Evolutionary conservation across 371 early-diverging fungal species (phyloP).

Genomic region (Apophysomyces ossiformis): DNA sequence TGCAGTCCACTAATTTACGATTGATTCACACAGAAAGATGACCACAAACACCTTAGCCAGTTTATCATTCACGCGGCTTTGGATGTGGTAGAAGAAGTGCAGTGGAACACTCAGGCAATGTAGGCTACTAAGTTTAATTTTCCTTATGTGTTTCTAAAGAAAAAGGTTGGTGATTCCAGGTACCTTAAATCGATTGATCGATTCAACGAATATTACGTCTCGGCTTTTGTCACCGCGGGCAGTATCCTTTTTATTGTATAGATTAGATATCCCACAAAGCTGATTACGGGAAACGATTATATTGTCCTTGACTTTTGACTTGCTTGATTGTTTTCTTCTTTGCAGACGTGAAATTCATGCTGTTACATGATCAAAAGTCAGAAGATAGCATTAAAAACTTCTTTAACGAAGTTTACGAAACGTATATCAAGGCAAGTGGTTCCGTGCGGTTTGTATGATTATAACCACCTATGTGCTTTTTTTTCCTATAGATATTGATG

Average conservation of each 20-base stretch:
- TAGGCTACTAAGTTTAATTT: slow-evolving; percentile 32
- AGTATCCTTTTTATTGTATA: slow-evolving; percentile 52
- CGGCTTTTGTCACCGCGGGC: slow-evolving; percentile 91
- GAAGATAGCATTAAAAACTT: slow-evolving; percentile 90
- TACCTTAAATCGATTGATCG: slow-evolving; percentile 93
- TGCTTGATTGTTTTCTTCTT: neutral
- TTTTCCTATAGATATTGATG: slow-evolving; percentile 64
- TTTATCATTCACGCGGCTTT: slow-evolving; percentile 95
- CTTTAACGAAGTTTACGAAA: slow-evolving; percentile 90
- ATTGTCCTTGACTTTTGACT: neutral
- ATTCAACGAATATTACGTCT: slow-evolving; percentile 92
- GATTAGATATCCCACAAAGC: neutral
- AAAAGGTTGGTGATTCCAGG: slow-evolving; percentile 47
- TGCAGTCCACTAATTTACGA: neutral
- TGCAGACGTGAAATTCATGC: slow-evolving; percentile 84
- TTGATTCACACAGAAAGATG: slow-evolving; percentile 63
- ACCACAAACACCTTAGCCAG: slow-evolving; percentile 90
- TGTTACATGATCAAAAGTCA: slow-evolving; percentile 89
- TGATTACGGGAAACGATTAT: too few relatives aligned
- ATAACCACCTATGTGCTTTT: neutral
- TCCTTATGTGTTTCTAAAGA: neutral
- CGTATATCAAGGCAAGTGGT: slow-evolving; percentile 81
- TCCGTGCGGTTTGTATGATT: neutral
- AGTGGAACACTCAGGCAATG: slow-evolving; percentile 85
- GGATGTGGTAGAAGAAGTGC: slow-evolving; percentile 93